These are phyloP conservation scores for Beauveria scarabaeidicola DNA, from an alignment of 2,329 filamentous ascomycete genomes.

Conservation along the genomic window DNA sequence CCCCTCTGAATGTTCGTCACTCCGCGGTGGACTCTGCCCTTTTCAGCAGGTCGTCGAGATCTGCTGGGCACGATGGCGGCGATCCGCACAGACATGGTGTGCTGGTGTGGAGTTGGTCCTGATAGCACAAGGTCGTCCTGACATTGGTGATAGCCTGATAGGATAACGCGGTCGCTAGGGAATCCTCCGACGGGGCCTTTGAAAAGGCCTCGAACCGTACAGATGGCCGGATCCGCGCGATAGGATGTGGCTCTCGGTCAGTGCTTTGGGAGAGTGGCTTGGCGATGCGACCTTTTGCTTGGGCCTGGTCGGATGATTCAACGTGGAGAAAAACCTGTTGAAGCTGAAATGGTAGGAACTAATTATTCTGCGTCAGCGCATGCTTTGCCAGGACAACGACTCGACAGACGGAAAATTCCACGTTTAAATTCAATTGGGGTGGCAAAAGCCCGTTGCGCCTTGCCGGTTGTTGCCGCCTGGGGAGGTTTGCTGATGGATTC, in stretches of 20 bases:
- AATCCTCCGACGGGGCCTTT: not conserved
- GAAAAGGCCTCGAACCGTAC: not conserved
- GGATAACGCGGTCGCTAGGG: not conserved
- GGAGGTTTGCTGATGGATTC: too few species aligned
- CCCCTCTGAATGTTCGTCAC: not conserved
- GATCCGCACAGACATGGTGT: slow-evolving; percentile 12
- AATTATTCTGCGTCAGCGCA: too few species aligned
- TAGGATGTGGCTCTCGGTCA: not conserved
- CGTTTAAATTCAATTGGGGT: too few species aligned
- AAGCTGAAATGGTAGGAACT: not conserved
- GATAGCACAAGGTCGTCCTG: slow-evolving; percentile 3
- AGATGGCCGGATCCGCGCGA: not conserved
- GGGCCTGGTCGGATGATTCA: not conserved
- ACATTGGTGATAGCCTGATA: slow-evolving; percentile 6
- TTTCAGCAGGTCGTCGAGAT: slow-evolving; percentile 16
- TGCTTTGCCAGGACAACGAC: too few species aligned
- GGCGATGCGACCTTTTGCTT: not conserved
- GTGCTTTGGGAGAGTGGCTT: not conserved
- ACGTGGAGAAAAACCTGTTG: not conserved
- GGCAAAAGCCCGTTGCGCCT: too few species aligned
- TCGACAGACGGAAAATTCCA: too few species aligned
- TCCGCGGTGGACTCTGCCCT: slow-evolving; percentile 11
- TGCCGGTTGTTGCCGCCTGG: too few species aligned
- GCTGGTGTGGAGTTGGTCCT: slow-evolving; percentile 1
- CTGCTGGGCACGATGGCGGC: slow-evolving; percentile 10